Base-by-base conservation (phyloP, 2,329 filamentous ascomycete genomes). In the Seiridium cupressi region DNA sequence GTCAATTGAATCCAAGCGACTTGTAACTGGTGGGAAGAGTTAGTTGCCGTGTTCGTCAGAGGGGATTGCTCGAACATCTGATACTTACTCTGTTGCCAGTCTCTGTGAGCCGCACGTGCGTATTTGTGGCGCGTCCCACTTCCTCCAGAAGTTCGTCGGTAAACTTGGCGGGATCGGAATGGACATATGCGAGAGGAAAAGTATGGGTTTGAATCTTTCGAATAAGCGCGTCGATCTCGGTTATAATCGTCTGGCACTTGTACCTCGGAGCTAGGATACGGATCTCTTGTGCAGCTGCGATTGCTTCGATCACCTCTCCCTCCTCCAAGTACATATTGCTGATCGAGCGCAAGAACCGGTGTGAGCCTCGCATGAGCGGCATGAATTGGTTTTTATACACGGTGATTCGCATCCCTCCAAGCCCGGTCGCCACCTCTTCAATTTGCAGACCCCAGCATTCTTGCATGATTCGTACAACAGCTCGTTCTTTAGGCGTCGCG, bases 381-480 rank as follows among this genome's bases (percentile, higher is more conserved):
- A 69, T 63, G 61, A 83, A 82, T 56, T 79, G 74, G 1, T 70
- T 58, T 10, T 74, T 73, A 10, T 70, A 66, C 26, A 85, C 63
- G 61, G 65, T 72, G 5, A 85, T 60, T 2, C 69, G 70, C 1
- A 76, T 67, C 38, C 72, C 70, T 5, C 83, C 84, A 3, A 77
- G 67, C 5, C 72, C 73, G 26, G 77, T 73, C 11, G 77, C 66
- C 13, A 81, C 67, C 62, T 84, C 80, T 58, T 76, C 72, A 2
- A 80, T 76, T 7, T 78, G 74, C n/a, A 86, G 63, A 3, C 73
- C 75, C 84, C 84, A 87, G 60, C 76, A 78, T 32, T 76, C 70
- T 10, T 75, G 74, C 73, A 86, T 73, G 57, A 87, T 70, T 59
- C 70, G 71, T 13, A 79, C 62, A 0, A 73, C 78, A 9, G 79